Evolutionary conservation across 192 early-diverging fungal species (phyloP).

Genomic region (Gryganskiella cystojenkinii): DNA sequence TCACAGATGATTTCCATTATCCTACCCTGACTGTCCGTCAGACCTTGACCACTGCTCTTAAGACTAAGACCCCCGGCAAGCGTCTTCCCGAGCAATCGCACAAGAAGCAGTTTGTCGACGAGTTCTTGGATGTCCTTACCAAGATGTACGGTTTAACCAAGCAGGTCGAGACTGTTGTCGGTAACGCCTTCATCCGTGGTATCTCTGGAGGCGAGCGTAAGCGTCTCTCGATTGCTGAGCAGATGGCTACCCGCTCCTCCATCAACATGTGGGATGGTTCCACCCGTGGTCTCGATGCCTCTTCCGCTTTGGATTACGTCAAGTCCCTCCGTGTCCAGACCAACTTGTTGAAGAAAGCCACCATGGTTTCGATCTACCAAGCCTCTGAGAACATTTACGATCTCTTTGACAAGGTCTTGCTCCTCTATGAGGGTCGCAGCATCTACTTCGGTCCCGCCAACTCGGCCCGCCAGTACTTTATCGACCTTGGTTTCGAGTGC

Average conservation of each 20-base stretch:
- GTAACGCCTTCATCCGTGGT: constrained; percentile 80
- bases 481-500: constrained; percentile 68
- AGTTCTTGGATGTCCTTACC: constrained; percentile 67
- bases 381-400: constrained; percentile 83
- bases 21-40: constrained; percentile 83
- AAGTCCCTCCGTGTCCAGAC: constrained; percentile 80
- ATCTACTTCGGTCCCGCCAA: constrained; percentile 75
- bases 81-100: constrained; percentile 55
- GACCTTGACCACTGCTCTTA: constrained; percentile 81
- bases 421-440: constrained; percentile 73
- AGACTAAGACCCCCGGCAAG: constrained; percentile 74
- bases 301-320: constrained; percentile 59
- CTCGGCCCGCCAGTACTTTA: constrained; percentile 71
- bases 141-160: constrained; percentile 71
- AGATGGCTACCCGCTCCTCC: constrained; percentile 66
- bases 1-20: constrained; percentile 76
- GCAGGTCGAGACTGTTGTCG: constrained; percentile 75
- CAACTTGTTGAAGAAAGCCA: constrained; percentile 73
- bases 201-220: constrained; percentile 86
- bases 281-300: constrained; percentile 78
- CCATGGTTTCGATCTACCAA: constrained; percentile 74
- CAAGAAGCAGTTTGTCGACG: constrained; percentile 57
- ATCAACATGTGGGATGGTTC: constrained; percentile 76
- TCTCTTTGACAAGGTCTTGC: constrained; percentile 75
- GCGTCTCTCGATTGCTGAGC: constrained; percentile 82